Conservation (phyloP, 2,329 filamentous ascomycete species). For the Myriosclerotinia duriaeana region DNA sequence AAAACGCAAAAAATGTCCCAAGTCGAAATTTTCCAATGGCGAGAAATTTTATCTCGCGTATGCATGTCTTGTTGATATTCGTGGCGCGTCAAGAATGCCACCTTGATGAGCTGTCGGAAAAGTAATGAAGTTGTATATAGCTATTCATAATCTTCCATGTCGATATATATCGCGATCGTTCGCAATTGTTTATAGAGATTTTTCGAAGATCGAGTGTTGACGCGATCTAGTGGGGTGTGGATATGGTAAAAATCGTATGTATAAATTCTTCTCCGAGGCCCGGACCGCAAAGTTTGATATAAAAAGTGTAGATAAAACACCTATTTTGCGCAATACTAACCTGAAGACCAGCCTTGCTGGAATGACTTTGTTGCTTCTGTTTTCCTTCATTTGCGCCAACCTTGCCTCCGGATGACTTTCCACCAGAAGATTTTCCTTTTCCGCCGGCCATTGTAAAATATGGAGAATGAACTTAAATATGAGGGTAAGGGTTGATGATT, state of each 20-base stretch:
- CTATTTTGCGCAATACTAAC: slow-evolving; percentile 36
- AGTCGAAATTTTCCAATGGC: slow-evolving; percentile 9
- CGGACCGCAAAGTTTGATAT: neutral
- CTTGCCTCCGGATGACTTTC: slow-evolving; percentile 43
- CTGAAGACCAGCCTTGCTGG: slow-evolving; percentile 43
- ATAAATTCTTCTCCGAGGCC: neutral
- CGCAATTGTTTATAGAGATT: slow-evolving; percentile 8
- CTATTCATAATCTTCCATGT: neutral
- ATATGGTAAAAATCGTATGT: slow-evolving; percentile 26
- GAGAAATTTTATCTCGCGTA: slow-evolving; percentile 20
- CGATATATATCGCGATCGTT: neutral
- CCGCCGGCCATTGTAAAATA: slow-evolving; percentile 40
- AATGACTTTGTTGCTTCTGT: slow-evolving; percentile 43
- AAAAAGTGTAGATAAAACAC: neutral
- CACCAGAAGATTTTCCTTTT: slow-evolving; percentile 43
- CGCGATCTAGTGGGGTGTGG: slow-evolving; percentile 38
- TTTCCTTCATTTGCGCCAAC: slow-evolving; percentile 38
- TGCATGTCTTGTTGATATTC: slow-evolving; percentile 30
- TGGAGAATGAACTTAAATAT: slow-evolving; percentile 10
- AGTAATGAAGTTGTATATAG: neutral
- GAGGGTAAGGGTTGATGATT: slow-evolving; percentile 29
- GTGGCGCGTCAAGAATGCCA: slow-evolving; percentile 31
- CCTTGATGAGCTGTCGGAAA: neutral
- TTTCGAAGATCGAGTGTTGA: slow-evolving; percentile 29
- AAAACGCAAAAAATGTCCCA: neutral